Evolutionary conservation across 192 early-diverging fungal species (phyloP).

Genomic region (Haplosporangium gracile): DNA sequence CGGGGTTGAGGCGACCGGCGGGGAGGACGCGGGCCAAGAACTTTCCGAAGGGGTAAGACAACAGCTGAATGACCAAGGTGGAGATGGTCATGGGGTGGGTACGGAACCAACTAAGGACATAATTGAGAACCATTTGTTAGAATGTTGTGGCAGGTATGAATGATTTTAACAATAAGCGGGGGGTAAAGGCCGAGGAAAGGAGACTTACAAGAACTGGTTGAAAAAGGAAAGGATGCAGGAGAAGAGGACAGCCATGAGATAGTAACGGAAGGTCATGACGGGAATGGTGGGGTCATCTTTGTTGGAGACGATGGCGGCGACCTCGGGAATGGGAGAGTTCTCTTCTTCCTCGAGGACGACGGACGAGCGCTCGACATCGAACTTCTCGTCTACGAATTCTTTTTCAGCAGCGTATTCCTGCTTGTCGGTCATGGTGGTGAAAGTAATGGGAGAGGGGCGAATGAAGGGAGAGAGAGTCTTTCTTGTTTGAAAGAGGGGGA

Average conservation of each 20-base stretch:
- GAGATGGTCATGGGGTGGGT: conserved; percentile 34
- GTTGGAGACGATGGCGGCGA: conserved; percentile 51
- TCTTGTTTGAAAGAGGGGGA: not conserved
- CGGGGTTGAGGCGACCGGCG: conserved; percentile 54
- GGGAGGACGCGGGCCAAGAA: conserved; percentile 64
- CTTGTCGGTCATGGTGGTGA: conserved; percentile 20
- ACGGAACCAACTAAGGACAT: too few species aligned
- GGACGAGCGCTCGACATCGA: conserved; percentile 32
- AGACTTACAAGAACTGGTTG: conserved; percentile 48
- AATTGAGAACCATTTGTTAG: too few species aligned
- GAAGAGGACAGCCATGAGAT: conserved; percentile 60
- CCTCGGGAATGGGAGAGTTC: conserved; percentile 52
- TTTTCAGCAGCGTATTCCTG: conserved; percentile 23
- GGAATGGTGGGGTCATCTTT: conserved; percentile 60
- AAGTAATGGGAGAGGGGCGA: not conserved
- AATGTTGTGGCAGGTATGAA: too few species aligned
- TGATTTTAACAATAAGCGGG: not conserved
- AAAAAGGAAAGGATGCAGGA: conserved; percentile 38
- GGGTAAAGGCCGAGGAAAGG: not conserved
- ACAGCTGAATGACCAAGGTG: conserved; percentile 48
- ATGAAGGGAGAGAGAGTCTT: not conserved
- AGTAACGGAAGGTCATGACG: conserved; percentile 64
- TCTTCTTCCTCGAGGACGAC: conserved; percentile 41
- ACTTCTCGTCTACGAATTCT: conserved; percentile 19
- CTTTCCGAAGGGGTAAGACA: conserved; percentile 44